Evolutionary conservation across 23 red algal genomes (phyloP).

Genomic region (Gracilaria vermiculophylla): DNA sequence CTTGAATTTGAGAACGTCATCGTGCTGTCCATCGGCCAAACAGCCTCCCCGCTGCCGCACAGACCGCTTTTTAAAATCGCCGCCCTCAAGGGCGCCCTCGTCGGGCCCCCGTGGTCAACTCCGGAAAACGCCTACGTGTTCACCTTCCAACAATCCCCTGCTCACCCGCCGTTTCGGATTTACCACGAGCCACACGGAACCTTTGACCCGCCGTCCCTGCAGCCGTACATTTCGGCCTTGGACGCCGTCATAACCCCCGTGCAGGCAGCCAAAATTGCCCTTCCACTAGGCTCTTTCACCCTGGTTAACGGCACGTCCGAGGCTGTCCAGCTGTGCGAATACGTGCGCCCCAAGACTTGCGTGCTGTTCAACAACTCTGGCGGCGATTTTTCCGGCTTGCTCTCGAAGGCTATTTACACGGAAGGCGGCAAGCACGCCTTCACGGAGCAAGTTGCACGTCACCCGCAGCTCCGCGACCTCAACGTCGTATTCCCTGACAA

Average conservation of each 20-base stretch:
- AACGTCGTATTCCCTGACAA: not conserved
- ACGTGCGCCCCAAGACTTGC: not conserved
- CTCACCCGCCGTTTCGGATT: not conserved
- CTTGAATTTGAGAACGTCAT: conserved; percentile 5
- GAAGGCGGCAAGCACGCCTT: not conserved
- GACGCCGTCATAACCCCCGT: conserved; percentile 38
- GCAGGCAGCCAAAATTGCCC: not conserved
- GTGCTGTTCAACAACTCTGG: conserved; percentile 39
- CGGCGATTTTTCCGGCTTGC: not conserved
- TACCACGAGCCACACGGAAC: conserved; percentile 91
- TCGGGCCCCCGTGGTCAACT: conserved; percentile 83
- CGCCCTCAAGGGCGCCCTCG: conserved; percentile 47
- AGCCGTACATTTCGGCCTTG: not conserved
- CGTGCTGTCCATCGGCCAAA: not conserved
- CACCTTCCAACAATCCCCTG: not conserved
- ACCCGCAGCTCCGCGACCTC: not conserved
- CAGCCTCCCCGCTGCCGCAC: not conserved
- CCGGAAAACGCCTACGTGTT: conserved; percentile 79
- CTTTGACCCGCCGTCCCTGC: not conserved
- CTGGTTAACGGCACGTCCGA: conserved; percentile 36
- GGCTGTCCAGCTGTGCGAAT: conserved; percentile 15
- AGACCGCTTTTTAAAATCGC: not conserved
- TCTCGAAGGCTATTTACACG: not conserved
- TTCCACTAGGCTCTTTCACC: not conserved
- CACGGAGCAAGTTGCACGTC: not conserved